Base-by-base conservation (phyloP, 345 rosid genomes). In the Camelina laxa region DNA sequence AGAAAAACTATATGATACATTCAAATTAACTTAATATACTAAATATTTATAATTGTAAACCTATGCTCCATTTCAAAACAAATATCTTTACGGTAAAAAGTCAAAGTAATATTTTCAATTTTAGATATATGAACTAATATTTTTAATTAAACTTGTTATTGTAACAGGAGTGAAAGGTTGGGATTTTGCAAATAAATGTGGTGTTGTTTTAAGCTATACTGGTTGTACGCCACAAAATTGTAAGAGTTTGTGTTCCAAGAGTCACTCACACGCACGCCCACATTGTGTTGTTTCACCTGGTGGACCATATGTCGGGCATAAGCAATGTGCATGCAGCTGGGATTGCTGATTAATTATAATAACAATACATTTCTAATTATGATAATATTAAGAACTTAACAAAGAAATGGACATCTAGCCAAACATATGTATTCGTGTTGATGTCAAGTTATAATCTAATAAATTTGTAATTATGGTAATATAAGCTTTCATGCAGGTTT, bases 81-180 rank as follows among this genome's bases (percentile, higher is more conserved):
- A 15, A 44, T 6, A 5, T 7, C 16, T 53, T 53, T 6, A 53
- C 7, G 33, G 13, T 22, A 5, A 53, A 5, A 14, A 54, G 10
- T 24, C 15, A 24, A 6, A 54, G 3, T 13, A 54, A 24, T 3
- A 54, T 24, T 22, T 53, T 53, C 58, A 3, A 6, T 22, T 22
- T 22, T 54, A 54, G 14, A 22, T 21, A 53, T 53, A 53, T 3
- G 27, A 53, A 53, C 30, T 22, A 53, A 21, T n/a, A 22, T 12
- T 53, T 22, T 2, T 22, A 33, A 12, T 22, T n/a, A 2, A 2
- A 6, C 9, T 13, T 54, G n/a, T 54, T 13, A 24, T 1, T 24
- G 35, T 54, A 56, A 56, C 8, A 56, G 60, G 38, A 30, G 60
- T 56, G 60, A 10, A 47, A 47, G 20, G 51, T 47, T 47, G 9